phyloP scores from a whole-genome alignment of 139 green algal genomes.

The Trebouxia sp. region DNA sequence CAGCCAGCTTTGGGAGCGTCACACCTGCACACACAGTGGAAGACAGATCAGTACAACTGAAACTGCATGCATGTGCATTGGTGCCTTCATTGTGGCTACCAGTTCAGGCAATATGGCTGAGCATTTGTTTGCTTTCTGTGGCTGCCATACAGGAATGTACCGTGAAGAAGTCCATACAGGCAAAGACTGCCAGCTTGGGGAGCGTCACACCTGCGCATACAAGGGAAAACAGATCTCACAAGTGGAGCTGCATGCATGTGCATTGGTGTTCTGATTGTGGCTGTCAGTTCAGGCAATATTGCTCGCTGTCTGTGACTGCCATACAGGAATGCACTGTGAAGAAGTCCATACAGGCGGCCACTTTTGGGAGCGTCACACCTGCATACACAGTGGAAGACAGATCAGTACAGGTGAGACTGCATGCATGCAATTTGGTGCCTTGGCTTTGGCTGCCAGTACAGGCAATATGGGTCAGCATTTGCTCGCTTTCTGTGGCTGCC shows the following conservation, averaged over 20 bases:
- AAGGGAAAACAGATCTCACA: conserved; percentile 51
- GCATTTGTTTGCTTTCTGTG: not conserved
- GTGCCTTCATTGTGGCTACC: not conserved
- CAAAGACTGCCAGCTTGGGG: conserved; percentile 75
- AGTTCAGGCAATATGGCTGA: conserved; percentile 28
- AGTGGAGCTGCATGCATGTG: conserved; percentile 35
- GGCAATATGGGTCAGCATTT: not conserved
- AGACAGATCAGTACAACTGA: too few relatives aligned
- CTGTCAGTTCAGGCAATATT: conserved; percentile 11
- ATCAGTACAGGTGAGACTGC: too few relatives aligned
- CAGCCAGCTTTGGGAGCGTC: conserved; percentile 69
- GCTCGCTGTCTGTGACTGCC: not conserved
- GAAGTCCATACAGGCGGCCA: conserved; percentile 51
- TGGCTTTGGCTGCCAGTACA: conserved; percentile 3
- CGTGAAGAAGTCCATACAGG: conserved; percentile 53
- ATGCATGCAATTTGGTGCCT: not conserved
- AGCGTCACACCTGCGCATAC: too few relatives aligned
- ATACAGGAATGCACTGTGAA: conserved; percentile 35
- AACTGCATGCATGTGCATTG: conserved; percentile 36
- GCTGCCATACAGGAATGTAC: conserved; percentile 26
- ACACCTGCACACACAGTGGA: too few relatives aligned
- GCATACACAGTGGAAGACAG: too few relatives aligned
- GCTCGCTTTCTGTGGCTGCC: not conserved
- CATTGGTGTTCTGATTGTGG: not conserved
- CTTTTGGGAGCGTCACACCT: conserved; percentile 75